Evolutionary conservation across 495 filamentous ascomycete genomes (phyloP).

Genomic region (Talaromyces adpressus): DNA sequence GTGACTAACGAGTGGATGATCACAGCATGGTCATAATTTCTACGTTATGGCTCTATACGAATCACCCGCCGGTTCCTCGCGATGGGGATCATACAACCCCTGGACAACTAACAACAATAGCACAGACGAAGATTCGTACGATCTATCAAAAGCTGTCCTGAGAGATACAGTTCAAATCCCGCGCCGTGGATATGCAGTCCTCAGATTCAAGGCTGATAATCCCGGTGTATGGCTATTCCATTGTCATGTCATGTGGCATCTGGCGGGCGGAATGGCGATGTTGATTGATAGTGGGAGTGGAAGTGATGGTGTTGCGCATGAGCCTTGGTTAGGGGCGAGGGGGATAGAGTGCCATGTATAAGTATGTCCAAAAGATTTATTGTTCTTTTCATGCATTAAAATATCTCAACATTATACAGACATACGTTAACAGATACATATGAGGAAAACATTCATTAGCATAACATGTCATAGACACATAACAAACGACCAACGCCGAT

Average conservation of each 20-base stretch:
- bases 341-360: constrained; percentile 1
- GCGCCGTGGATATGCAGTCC: constrained; percentile 51
- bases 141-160: constrained; percentile 22
- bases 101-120: constrained; percentile 10
- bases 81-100: constrained; percentile 41
- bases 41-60: constrained; percentile 53
- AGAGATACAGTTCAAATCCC: constrained; percentile 54
- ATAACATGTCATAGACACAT: neutral
- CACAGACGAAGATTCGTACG: constrained; percentile 28
- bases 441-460: neutral
- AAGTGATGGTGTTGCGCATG: neutral
- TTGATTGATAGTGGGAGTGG: constrained; percentile 19
- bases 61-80: constrained; percentile 15
- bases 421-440: neutral
- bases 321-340: neutral
- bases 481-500: neutral
- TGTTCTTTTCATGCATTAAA: neutral
- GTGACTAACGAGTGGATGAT: constrained; percentile 27
- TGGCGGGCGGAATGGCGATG: constrained; percentile 41
- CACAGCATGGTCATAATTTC: constrained; percentile 84
- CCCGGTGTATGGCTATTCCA: constrained; percentile 52
- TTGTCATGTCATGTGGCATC: constrained; percentile 67
- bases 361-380: neutral
- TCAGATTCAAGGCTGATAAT: constrained; percentile 61
- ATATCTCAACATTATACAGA: neutral